phyloP scores from a whole-genome alignment of 2,329 filamentous ascomycete species.

The Epichloe baconii region DNA sequence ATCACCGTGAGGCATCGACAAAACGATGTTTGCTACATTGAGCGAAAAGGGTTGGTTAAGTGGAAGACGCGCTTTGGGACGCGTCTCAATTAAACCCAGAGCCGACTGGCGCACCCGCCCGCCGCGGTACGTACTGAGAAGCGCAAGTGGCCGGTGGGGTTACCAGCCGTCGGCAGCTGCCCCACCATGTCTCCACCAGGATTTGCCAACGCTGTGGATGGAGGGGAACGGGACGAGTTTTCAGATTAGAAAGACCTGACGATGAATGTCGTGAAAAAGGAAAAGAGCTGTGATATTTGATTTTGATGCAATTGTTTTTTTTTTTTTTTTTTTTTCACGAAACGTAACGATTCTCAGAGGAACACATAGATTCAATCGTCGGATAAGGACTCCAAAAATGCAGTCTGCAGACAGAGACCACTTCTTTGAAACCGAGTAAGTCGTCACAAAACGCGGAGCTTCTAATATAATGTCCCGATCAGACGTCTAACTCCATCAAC shows the following conservation, averaged over 20 bases:
- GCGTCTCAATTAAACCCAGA: conserved; percentile 18
- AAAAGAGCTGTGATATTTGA: background rate
- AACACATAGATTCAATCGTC: no score
- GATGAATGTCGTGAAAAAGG: background rate
- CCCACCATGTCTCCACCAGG: conserved; percentile 2
- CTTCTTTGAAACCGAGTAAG: conserved; percentile 89
- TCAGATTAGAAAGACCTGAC: background rate
- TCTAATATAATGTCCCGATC: no score
- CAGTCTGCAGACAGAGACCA: conserved; percentile 61
- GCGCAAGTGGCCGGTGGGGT: background rate
- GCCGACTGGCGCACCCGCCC: background rate
- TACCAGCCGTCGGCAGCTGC: background rate
- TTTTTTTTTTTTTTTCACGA: fast-evolving
- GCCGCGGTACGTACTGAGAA: background rate
- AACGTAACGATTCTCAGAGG: no score
- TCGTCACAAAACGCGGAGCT: conserved; percentile 3
- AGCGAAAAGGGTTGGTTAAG: background rate
- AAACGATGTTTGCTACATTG: background rate
- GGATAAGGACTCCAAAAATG: conserved; percentile 34
- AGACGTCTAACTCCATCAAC: no score
- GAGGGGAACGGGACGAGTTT: background rate
- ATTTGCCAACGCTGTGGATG: background rate
- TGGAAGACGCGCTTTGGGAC: conserved; percentile 25
- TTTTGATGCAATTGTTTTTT: background rate
- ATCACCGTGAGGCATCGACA: background rate